Percentiles rank a stretch among this genome's conserved stretches.
Evolutionary conservation across 1,139 yeast genomes (phyloP).

Genomic region (Hanseniaspora sp.): DNA sequence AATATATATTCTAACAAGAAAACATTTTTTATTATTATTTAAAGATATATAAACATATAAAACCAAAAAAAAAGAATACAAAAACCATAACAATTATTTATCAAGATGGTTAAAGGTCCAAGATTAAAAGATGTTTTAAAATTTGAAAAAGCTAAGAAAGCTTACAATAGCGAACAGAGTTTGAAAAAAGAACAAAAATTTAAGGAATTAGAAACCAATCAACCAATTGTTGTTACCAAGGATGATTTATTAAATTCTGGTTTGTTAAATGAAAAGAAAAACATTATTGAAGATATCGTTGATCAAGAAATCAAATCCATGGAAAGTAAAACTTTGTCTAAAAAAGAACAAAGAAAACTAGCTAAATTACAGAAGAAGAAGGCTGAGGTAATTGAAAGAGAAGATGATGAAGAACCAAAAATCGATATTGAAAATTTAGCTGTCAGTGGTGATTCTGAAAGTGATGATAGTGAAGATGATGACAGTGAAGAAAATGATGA

Average conservation of each 20-base stretch:
- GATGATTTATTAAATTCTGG: constrained; percentile 29
- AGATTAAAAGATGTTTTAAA: constrained; percentile 12
- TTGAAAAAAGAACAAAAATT: constrained; percentile 12
- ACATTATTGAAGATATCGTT: constrained; percentile 21
- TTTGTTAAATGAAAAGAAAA: constrained; percentile 20
- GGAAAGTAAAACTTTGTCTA: constrained; percentile 34
- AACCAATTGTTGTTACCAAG: constrained; percentile 14
- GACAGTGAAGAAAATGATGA: constrained; percentile 32
- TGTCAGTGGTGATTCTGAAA: constrained; percentile 23
- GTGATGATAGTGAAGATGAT: constrained; percentile 37
- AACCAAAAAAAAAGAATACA: neutral
- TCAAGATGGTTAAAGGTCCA: constrained; percentile 11
- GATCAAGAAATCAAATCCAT: constrained; percentile 19
- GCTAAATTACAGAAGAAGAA: constrained; percentile 38
- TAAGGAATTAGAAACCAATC: constrained; percentile 10
- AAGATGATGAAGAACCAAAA: constrained; percentile 22
- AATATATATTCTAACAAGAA: too few relatives aligned
- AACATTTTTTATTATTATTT: too few relatives aligned
- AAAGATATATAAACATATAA: too few relatives aligned
- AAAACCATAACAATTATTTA: neutral
- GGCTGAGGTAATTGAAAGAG: constrained; percentile 24
- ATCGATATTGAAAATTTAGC: constrained; percentile 28
- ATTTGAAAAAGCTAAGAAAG: constrained; percentile 10
- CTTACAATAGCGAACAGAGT: constrained; percentile 5
- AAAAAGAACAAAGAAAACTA: constrained; percentile 53